These are phyloP conservation scores for Amanita rimosa DNA, from an alignment of 768 basidiomycete genomes.

Conservation along the genomic window DNA sequence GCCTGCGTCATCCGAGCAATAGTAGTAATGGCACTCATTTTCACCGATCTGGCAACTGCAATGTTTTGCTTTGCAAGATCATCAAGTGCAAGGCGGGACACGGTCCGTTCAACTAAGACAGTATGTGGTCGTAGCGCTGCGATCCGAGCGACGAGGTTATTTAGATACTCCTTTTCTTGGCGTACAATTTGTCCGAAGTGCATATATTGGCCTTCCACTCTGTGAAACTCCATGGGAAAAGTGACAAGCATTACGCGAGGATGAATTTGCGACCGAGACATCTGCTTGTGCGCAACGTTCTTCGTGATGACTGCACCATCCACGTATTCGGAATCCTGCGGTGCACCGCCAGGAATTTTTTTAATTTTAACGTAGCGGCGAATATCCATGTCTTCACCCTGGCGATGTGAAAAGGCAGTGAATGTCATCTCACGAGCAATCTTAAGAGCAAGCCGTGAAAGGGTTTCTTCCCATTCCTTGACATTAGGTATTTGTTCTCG, in stretches of 20 bases:
- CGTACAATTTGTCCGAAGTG: constrained; percentile 84
- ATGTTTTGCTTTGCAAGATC: constrained; percentile 77
- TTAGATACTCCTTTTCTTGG: constrained; percentile 89
- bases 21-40: constrained; percentile 75
- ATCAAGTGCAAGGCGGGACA: constrained; percentile 85
- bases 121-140: constrained; percentile 88
- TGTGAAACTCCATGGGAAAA: constrained; percentile 89
- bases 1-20: constrained; percentile 93
- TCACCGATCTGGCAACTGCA: constrained; percentile 83
- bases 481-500: constrained; percentile 75
- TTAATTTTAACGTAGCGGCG: constrained; percentile 96
- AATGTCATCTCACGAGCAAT: constrained; percentile 83
- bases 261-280: constrained; percentile 73
- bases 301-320: constrained; percentile 96
- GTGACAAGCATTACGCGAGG: constrained; percentile 95
- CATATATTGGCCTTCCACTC: constrained; percentile 87
- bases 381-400: constrained; percentile 92
- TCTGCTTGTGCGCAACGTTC: constrained; percentile 93
- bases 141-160: constrained; percentile 79
- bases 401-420: constrained; percentile 52
- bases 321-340: constrained; percentile 92
- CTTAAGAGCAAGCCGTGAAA: constrained; percentile 72
- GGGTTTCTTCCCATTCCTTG: constrained; percentile 79
- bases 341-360: constrained; percentile 90
- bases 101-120: constrained; percentile 84